phyloP scores from a whole-genome alignment of 164 flowering plant genomes.

The Warburgia ugandensis region DNA sequence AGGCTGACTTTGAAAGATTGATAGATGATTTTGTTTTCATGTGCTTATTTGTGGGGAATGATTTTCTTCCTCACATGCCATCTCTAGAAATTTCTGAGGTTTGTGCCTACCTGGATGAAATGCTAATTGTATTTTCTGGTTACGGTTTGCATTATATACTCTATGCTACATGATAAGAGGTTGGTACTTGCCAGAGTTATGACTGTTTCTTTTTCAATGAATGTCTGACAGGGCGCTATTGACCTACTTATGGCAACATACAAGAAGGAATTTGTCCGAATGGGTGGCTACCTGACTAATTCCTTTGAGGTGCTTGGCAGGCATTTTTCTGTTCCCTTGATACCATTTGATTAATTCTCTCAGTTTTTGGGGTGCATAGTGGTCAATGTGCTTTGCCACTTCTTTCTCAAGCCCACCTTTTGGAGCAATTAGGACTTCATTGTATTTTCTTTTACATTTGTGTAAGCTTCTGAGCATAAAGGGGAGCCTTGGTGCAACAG shows the following conservation, averaged over 20 bases:
- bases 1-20: constrained; percentile 37
- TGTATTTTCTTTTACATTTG: no score
- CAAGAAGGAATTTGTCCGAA: constrained; percentile 33
- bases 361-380: no score
- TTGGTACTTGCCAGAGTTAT: background rate
- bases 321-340: background rate
- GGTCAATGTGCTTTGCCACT: no score
- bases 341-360: no score
- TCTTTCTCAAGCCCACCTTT: no score
- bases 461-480: no score
- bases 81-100: constrained; percentile 47
- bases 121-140: no score
- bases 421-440: no score
- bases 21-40: constrained; percentile 62
- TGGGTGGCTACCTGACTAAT: constrained; percentile 56
- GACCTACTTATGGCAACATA: constrained; percentile 45
- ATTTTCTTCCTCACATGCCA: constrained; percentile 57
- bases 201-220: background rate
- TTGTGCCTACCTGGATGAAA: no score
- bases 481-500: no score
- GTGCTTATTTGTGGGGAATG: constrained; percentile 59
- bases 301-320: constrained; percentile 27
- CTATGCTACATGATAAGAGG: background rate
- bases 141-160: no score
- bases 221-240: constrained; percentile 38